These are phyloP conservation scores for Ustulina deusta DNA, from an alignment of 2,329 filamentous ascomycete genomes.

Conservation along the genomic window DNA sequence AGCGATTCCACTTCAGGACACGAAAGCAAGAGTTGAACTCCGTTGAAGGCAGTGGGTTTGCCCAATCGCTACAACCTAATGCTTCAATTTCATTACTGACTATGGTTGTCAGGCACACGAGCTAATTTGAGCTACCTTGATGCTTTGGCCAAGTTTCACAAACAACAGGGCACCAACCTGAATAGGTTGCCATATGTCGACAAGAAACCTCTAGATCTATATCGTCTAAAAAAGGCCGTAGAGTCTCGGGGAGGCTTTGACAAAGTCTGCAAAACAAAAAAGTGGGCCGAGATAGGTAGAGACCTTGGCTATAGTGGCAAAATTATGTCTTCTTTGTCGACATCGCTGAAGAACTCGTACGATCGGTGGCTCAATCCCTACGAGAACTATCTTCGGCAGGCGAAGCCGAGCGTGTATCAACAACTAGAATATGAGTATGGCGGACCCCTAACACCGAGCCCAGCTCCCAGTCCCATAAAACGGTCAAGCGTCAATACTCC, in stretches of 20 bases:
- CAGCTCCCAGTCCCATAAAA: slow-evolving; percentile 77
- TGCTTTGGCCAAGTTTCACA: slow-evolving; percentile 94
- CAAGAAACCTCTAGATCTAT: slow-evolving; percentile 95
- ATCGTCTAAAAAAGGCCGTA: slow-evolving; percentile 95
- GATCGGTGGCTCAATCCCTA: slow-evolving; percentile 97
- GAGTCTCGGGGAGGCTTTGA: slow-evolving; percentile 95
- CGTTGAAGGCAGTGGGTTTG: slow-evolving; percentile 89
- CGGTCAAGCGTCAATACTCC: slow-evolving; percentile 71
- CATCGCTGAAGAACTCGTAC: slow-evolving; percentile 97
- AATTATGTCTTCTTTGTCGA: slow-evolving; percentile 99
- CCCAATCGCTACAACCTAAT: slow-evolving; percentile 7
- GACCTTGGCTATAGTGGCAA: slow-evolving; percentile 98
- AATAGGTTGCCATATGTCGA: slow-evolving; percentile 96
- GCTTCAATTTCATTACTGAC: slow-evolving; percentile 26
- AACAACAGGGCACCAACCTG: slow-evolving; percentile 92
- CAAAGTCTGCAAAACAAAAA: slow-evolving; percentile 95
- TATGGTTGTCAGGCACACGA: slow-evolving; percentile 75
- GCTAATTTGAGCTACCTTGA: slow-evolving; percentile 97
- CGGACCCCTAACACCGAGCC: slow-evolving; percentile 85
- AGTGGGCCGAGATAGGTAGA: slow-evolving; percentile 98
- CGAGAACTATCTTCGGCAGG: slow-evolving; percentile 90
- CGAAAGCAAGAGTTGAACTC: slow-evolving; percentile 97
- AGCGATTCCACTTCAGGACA: slow-evolving; percentile 98
- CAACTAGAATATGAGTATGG: slow-evolving; percentile 94
- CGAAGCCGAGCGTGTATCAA: slow-evolving; percentile 96